phyloP scores from a whole-genome alignment of 768 basidiomycete genomes.

The Dendrothele bispora region DNA sequence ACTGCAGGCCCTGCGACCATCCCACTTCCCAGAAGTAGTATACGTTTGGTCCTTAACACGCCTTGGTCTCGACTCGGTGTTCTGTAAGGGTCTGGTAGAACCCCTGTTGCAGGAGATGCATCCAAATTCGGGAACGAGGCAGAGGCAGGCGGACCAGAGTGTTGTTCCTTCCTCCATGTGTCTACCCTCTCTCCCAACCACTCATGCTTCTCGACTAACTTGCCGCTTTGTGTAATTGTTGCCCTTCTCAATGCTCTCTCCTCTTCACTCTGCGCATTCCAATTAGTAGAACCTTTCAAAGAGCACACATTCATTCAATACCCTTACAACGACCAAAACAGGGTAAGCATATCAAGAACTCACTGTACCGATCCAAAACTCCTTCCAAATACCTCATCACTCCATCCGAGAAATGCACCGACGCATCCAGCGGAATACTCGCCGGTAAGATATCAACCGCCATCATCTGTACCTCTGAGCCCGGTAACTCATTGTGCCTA shows the following conservation, averaged over 20 bases:
- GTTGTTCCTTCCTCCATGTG: constrained; percentile 20
- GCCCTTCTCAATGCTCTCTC: constrained; percentile 61
- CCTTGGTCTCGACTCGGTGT: neutral
- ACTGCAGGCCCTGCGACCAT: constrained; percentile 93
- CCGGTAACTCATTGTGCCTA: constrained; percentile 46
- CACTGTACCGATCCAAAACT: constrained; percentile 45
- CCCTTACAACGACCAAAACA: no score
- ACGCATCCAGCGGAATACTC: constrained; percentile 80
- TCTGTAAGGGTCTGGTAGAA: neutral
- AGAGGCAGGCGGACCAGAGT: neutral
- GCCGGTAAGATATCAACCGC: constrained; percentile 91
- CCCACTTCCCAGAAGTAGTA: constrained; percentile 88
- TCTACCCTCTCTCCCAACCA: constrained; percentile 61
- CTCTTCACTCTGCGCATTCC: constrained; percentile 13
- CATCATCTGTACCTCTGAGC: constrained; percentile 65
- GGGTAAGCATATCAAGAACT: neutral
- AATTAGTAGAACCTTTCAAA: no score
- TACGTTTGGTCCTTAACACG: constrained; percentile 50
- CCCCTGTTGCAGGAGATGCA: neutral
- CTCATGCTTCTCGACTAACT: constrained; percentile 48
- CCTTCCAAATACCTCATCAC: constrained; percentile 68
- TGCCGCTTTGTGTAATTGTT: constrained; percentile 54
- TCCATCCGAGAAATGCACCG: constrained; percentile 67
- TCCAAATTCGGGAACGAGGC: neutral
- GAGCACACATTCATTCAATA: no score